Evolutionary conservation across 2,329 filamentous ascomycete genomes (phyloP).

Genomic region (Ceratocystis variospora): DNA sequence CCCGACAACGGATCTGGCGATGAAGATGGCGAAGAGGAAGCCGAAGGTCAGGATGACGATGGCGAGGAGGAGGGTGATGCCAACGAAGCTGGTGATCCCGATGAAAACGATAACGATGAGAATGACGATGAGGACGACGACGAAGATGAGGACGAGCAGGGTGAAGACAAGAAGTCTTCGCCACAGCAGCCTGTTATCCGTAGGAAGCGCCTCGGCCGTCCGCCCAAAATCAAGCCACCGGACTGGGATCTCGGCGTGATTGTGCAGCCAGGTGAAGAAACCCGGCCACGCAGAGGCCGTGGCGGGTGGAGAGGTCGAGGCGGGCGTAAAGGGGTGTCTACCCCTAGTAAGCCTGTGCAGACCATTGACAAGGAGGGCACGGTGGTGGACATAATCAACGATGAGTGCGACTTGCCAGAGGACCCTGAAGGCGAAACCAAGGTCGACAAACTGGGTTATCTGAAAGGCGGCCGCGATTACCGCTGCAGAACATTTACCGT

Average conservation of each 20-base stretch:
- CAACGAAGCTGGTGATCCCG: slow-evolving; percentile 27
- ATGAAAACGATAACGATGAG: slow-evolving; percentile 38
- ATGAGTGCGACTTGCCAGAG: slow-evolving; percentile 79
- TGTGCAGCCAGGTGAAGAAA: slow-evolving; percentile 35
- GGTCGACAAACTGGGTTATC: slow-evolving; percentile 75
- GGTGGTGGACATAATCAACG: slow-evolving; percentile 75
- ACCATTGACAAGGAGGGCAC: slow-evolving; percentile 90
- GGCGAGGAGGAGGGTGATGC: slow-evolving; percentile 18
- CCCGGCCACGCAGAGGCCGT: slow-evolving; percentile 51
- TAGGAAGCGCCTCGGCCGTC: slow-evolving; percentile 67
- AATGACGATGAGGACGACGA: slow-evolving; percentile 28
- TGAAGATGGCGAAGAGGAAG: slow-evolving; percentile 15
- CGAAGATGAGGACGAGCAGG: slow-evolving; percentile 28
- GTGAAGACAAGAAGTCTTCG: slow-evolving; percentile 29
- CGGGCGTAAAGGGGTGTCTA: slow-evolving; percentile 53
- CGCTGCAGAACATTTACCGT: slow-evolving; percentile 92
- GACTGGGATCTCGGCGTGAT: slow-evolving; percentile 59
- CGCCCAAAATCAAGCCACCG: slow-evolving; percentile 69
- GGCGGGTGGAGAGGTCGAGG: slow-evolving; percentile 57
- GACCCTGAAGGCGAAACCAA: slow-evolving; percentile 84
- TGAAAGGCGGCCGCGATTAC: slow-evolving; percentile 78
- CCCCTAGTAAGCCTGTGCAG: slow-evolving; percentile 65
- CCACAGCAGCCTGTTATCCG: slow-evolving; percentile 48
- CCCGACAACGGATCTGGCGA: slow-evolving; percentile 5
- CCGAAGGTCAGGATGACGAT: slow-evolving; percentile 17